A percentile compares a stretch with the other conserved stretches of the same genome.
These are phyloP conservation scores for Aspergillus eucalypticola DNA, from an alignment of 2,329 filamentous ascomycete genomes.

Conservation along the genomic window DNA sequence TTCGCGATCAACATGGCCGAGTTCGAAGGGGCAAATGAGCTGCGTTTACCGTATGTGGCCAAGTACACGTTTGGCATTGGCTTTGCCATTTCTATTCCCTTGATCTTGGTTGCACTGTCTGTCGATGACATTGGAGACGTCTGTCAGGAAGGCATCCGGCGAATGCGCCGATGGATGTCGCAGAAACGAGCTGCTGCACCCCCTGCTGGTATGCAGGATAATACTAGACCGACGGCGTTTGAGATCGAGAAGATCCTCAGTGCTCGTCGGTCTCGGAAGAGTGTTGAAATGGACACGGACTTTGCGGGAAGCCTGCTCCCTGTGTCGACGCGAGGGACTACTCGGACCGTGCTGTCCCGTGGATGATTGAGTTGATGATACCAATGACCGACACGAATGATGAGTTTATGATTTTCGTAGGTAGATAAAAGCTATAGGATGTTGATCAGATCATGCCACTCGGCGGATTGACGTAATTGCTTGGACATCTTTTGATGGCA, in stretches of 20 bases:
- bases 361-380: neutral
- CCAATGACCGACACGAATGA: neutral
- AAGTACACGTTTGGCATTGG: constrained; percentile 60
- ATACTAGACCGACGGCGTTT: constrained; percentile 16
- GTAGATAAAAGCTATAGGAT: neutral
- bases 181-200: neutral
- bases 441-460: neutral
- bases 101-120: constrained; percentile 49
- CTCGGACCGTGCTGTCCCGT: constrained; percentile 2
- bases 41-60: constrained; percentile 53
- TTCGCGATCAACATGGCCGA: constrained; percentile 58
- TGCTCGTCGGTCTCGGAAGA: constrained; percentile 24
- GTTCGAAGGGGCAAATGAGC: constrained; percentile 36
- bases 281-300: constrained; percentile 28
- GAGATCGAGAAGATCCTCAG: constrained; percentile 32
- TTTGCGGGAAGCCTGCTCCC: constrained; percentile 30
- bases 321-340: constrained; percentile 28
- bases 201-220: neutral
- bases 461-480: neutral
- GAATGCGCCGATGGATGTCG: constrained; percentile 28
- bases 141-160: constrained; percentile 26
- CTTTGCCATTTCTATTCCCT: constrained; percentile 54
- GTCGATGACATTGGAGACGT: constrained; percentile 46
- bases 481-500: neutral
- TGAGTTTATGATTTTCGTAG: neutral